These are phyloP conservation scores for Epichloe aotearoae DNA, from an alignment of 2,329 filamentous ascomycete species.

Conservation along the genomic window DNA sequence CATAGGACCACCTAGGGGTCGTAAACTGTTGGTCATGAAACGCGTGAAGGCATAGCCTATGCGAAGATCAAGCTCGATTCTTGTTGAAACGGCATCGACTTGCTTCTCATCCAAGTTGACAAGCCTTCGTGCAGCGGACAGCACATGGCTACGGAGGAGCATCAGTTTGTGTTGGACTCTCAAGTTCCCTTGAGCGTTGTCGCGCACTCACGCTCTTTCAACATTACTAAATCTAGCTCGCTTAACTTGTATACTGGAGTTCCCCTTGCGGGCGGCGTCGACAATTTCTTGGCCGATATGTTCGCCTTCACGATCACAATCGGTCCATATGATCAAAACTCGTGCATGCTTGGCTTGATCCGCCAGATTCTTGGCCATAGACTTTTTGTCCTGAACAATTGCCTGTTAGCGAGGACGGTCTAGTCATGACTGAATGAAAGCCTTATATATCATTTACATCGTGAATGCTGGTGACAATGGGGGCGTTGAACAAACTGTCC, in stretches of 20 bases:
- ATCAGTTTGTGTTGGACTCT: slow-evolving; percentile 5
- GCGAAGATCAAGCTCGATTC: slow-evolving; percentile 84
- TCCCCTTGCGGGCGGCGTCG: slow-evolving; percentile 62
- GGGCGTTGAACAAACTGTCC: slow-evolving; percentile 66
- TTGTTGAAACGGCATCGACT: slow-evolving; percentile 72
- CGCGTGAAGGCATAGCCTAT: slow-evolving; percentile 90
- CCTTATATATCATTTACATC: slow-evolving; percentile 33
- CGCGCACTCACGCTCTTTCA: slow-evolving; percentile 57
- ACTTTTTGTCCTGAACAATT: slow-evolving; percentile 54
- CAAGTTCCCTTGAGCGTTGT: no score
- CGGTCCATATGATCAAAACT: slow-evolving; percentile 91
- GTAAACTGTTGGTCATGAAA: slow-evolving; percentile 69
- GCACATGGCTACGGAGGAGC: slow-evolving; percentile 56
- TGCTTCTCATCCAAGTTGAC: slow-evolving; percentile 72
- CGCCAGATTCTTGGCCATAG: slow-evolving; percentile 75
- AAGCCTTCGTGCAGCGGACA: slow-evolving; percentile 67
- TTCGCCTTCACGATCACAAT: slow-evolving; percentile 95
- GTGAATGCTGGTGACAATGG: slow-evolving; percentile 54
- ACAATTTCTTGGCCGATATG: slow-evolving; percentile 90
- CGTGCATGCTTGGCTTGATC: slow-evolving; percentile 59
- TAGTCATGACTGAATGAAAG: not conserved
- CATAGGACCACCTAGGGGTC: slow-evolving; percentile 54
- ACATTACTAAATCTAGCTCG: slow-evolving; percentile 93
- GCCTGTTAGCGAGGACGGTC: not conserved
- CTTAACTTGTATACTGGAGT: slow-evolving; percentile 62